phyloP scores from a whole-genome alignment of 331 rosid genomes.

The Malus hybrid region DNA sequence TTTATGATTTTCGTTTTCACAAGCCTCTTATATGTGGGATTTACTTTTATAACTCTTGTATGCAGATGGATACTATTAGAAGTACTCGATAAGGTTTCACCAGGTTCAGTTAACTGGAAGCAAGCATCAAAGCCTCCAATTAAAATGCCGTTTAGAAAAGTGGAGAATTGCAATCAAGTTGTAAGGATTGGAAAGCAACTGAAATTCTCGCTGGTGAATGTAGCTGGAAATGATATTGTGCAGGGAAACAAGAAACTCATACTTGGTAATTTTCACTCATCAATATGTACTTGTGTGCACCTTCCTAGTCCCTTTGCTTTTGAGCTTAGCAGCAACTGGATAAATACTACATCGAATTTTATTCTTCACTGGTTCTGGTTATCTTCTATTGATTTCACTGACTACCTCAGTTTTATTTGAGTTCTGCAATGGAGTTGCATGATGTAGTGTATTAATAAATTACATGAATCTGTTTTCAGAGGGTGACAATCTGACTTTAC shows the following conservation, averaged over 20 bases:
- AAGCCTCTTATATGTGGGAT: background rate
- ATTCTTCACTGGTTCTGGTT: background rate
- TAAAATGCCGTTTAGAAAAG: conserved; percentile 84
- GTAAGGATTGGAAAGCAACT: conserved; percentile 55
- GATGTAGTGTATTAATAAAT: background rate
- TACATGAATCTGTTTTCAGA: background rate
- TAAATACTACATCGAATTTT: background rate
- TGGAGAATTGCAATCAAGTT: conserved; percentile 90
- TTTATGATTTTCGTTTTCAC: background rate
- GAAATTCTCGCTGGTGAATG: conserved; percentile 69
- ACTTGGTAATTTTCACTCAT: conserved; percentile 58
- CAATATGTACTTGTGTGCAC: background rate
- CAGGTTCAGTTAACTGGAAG: conserved; percentile 75
- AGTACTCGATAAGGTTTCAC: conserved; percentile 76
- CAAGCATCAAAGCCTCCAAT: conserved; percentile 84
- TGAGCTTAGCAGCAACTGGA: background rate
- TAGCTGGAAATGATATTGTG: conserved; percentile 81
- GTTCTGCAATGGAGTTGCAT: background rate
- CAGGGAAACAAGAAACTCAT: conserved; percentile 95
- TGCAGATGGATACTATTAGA: conserved; percentile 76
- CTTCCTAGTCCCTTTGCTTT: background rate
- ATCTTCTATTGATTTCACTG: background rate
- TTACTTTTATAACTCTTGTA: conserved; percentile 2
- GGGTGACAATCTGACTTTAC: background rate
- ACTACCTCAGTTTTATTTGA: background rate